phyloP scores from a whole-genome alignment of 1,284 basidiomycete species.

The Leccinum pachyderme region DNA sequence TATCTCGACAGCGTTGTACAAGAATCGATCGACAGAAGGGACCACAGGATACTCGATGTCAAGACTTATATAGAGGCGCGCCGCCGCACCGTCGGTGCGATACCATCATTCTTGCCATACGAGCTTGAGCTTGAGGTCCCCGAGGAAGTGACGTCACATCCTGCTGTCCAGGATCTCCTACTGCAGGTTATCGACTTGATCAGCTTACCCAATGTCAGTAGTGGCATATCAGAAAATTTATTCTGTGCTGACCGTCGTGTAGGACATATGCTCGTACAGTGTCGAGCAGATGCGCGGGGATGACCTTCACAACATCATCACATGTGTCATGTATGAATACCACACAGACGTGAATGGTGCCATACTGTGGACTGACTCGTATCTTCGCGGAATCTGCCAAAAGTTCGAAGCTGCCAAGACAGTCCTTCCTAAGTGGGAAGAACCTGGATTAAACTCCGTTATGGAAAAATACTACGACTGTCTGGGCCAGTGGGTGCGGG shows the following conservation, averaged over 20 bases:
- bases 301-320: background rate
- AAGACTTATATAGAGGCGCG: slow-evolving; percentile 5
- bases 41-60: slow-evolving; percentile 23
- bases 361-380: slow-evolving; percentile 32
- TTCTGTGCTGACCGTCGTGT: background rate
- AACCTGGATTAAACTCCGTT: background rate
- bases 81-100: slow-evolving; percentile 8
- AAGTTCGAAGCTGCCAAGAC: slow-evolving; percentile 10
- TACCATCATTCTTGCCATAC: slow-evolving; percentile 10
- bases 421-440: slow-evolving; percentile 7
- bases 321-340: slow-evolving; percentile 36
- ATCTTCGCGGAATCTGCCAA: background rate
- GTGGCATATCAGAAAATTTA: background rate
- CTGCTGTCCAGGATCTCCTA: slow-evolving; percentile 14
- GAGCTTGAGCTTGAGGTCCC: slow-evolving; percentile 9
- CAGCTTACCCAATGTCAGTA: slow-evolving; percentile 16
- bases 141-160: background rate
- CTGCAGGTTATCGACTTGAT: slow-evolving; percentile 11
- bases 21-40: slow-evolving; percentile 37
- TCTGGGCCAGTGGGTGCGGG: slow-evolving; percentile 11
- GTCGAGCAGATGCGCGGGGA: background rate
- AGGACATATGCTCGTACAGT: background rate
- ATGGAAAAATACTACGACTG: background rate
- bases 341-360: slow-evolving; percentile 35
- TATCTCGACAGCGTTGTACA: slow-evolving; percentile 36